Conservation (phyloP, 2,329 filamentous ascomycete species). For the Calonectria crousiana region DNA sequence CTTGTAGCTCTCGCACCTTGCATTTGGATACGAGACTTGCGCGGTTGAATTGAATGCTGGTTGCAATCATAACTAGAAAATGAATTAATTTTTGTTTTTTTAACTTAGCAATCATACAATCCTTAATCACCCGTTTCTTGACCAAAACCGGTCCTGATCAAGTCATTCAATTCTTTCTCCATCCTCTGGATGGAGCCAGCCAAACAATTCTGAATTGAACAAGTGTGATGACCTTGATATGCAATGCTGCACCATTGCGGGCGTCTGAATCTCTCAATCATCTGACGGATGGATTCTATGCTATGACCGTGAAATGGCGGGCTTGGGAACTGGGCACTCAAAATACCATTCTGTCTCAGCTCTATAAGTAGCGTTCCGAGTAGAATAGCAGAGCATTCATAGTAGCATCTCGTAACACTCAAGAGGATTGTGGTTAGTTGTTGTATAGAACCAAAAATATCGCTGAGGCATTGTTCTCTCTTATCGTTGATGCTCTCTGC, state of each 20-base stretch:
- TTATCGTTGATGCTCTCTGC: slow-evolving; percentile 6
- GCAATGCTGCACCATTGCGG: background rate
- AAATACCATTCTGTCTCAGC: background rate
- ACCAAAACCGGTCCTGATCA: background rate
- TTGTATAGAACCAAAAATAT: background rate
- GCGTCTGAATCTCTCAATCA: background rate
- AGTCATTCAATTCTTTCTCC: background rate
- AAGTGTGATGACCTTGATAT: background rate
- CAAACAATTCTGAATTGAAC: background rate
- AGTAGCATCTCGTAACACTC: slow-evolving; percentile 2
- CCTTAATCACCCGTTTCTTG: background rate
- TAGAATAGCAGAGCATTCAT: slow-evolving; percentile 31
- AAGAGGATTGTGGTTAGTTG: background rate
- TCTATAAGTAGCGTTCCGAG: slow-evolving; percentile 31
- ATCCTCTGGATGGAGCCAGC: background rate
- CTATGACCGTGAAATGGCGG: background rate
- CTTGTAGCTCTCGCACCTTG: background rate
- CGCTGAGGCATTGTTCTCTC: background rate
- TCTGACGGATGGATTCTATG: background rate
- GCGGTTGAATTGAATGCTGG: background rate
- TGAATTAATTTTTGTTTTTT: background rate
- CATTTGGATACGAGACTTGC: background rate
- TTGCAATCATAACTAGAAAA: background rate
- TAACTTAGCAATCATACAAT: background rate
- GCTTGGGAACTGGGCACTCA: background rate